A percentile compares a stretch with the other conserved stretches of the same genome.
These are phyloP conservation scores for Chenopodium album DNA, from an alignment of 148 eudicot species.

Conservation along the genomic window DNA sequence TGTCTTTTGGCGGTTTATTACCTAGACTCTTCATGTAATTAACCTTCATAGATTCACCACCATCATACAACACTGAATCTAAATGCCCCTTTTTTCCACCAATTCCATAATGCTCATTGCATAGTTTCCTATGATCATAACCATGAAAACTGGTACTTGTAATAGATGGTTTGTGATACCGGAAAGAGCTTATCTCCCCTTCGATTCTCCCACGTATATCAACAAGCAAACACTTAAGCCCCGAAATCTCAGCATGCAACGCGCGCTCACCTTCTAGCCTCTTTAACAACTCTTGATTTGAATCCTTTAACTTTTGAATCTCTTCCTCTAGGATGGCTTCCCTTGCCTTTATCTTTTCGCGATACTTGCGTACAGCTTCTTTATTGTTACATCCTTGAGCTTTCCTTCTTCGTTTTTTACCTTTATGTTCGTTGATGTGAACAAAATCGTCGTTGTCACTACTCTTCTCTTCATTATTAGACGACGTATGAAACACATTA, in stretches of 20 bases:
- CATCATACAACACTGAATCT: not conserved
- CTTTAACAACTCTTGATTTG: slow-evolving; percentile 62
- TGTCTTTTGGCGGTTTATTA: too few species aligned
- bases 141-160: not conserved
- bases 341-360: slow-evolving; percentile 71
- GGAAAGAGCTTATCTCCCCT: slow-evolving; percentile 72
- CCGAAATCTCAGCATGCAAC: slow-evolving; percentile 62
- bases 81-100: not conserved
- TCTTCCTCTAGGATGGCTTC: slow-evolving; percentile 64
- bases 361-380: slow-evolving; percentile 80
- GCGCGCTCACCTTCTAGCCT: slow-evolving; percentile 56
- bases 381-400: slow-evolving; percentile 58
- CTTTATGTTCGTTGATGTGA: slow-evolving; percentile 31
- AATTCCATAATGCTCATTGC: not conserved
- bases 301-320: slow-evolving; percentile 54
- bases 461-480: slow-evolving; percentile 39
- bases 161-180: slow-evolving; percentile 43
- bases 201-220: slow-evolving; percentile 76
- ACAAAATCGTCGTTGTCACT: slow-evolving; percentile 46
- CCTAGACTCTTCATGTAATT: not conserved
- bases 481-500: slow-evolving; percentile 29
- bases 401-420: slow-evolving; percentile 39
- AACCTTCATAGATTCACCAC: not conserved
- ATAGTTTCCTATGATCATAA: not conserved
- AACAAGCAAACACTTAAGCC: slow-evolving; percentile 77